Evolutionary conservation across 192 early-diverging fungal species (phyloP), one percentile per base, ranked within the genome.

Genomic region (Coemansia reversa): DNA sequence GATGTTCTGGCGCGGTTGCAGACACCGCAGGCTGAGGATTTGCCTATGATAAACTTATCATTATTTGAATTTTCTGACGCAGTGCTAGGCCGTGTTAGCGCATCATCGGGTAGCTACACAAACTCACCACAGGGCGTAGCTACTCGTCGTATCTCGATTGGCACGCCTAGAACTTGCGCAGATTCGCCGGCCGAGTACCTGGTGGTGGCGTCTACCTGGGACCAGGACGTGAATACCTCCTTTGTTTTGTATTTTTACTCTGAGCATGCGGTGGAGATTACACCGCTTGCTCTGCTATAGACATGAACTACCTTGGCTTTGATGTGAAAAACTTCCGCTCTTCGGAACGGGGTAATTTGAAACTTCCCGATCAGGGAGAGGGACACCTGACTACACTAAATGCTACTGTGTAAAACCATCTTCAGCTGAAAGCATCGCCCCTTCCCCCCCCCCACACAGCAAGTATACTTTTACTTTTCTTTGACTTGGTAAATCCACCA

Each of bases 31-130:
- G 86, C 87, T 1, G 81, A 85, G 7, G 79, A 85, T 7, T 82
- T 84, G 35, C 91, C 91, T 8, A 81, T 86, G 12, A 82, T 84
- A 47, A 91, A 89, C 66, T 78, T 92, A 18, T 86, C 88, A 5
- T 68, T 93, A 18, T 91, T 88, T 68, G 86, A 85, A 58, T 69
- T 62, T 25, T 63, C 63, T 29, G 52, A 63, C 25, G 58, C 74
- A 7, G 66, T 55, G 32, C 30, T 65, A 18, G 70, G 66, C 54
- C 35, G 35, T 9, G 42, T 49, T 27, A 56, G 62, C 8, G 79
- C 74, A 12, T 70, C 79, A 33, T 82, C 79, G 3, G 79, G 79
- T 42, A 69, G 54, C 67, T 82, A 75, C 63, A 67, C 71, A 53
- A 82, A 76, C 64, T 76, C 74, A 28, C 70, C 70, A 7, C 79